Evolutionary conservation across 352 stramenopile genomes (phyloP).

Genomic region (Phytophthora litchii): DNA sequence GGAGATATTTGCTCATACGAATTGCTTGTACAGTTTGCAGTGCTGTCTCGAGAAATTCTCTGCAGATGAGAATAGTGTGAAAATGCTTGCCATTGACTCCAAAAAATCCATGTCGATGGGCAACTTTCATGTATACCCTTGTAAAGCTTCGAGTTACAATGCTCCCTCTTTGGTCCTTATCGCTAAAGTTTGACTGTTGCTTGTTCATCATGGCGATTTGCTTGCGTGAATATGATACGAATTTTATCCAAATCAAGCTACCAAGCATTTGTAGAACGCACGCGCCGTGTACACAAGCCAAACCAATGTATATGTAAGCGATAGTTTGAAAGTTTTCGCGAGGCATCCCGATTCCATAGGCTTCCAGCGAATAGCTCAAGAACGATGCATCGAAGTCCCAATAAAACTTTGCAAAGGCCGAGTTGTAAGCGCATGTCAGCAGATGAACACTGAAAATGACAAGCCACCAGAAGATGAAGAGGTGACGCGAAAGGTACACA

Average conservation of each 20-base stretch:
- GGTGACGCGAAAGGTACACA: conserved; percentile 8
- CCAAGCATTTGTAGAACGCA: conserved; percentile 20
- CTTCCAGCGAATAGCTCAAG: conserved; percentile 28
- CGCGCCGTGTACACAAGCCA: conserved; percentile 24
- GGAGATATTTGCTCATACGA: conserved; percentile 31
- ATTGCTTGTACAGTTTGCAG: conserved; percentile 30
- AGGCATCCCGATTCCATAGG: conserved; percentile 29
- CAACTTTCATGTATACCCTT: conserved; percentile 1
- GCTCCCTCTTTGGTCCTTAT: not conserved
- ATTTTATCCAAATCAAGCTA: not conserved
- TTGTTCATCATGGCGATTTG: too few species aligned
- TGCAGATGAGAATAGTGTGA: conserved; percentile 17
- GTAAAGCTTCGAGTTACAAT: conserved; percentile 5
- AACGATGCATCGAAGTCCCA: conserved; percentile 22
- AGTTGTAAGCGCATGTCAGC: conserved; percentile 19
- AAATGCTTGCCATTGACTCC: conserved; percentile 32
- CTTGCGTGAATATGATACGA: conserved; percentile 3
- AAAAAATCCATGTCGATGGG: conserved; percentile 8
- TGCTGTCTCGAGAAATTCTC: conserved; percentile 29
- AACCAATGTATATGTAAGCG: conserved; percentile 21
- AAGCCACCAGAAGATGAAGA: conserved; percentile 33
- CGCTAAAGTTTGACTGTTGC: too few species aligned
- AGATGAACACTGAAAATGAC: conserved; percentile 22
- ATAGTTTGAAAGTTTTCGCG: conserved; percentile 24
- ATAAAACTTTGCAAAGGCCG: conserved; percentile 30